Evolutionary conservation across 805 yeast species (phyloP).

Genomic region (Candida alai): DNA sequence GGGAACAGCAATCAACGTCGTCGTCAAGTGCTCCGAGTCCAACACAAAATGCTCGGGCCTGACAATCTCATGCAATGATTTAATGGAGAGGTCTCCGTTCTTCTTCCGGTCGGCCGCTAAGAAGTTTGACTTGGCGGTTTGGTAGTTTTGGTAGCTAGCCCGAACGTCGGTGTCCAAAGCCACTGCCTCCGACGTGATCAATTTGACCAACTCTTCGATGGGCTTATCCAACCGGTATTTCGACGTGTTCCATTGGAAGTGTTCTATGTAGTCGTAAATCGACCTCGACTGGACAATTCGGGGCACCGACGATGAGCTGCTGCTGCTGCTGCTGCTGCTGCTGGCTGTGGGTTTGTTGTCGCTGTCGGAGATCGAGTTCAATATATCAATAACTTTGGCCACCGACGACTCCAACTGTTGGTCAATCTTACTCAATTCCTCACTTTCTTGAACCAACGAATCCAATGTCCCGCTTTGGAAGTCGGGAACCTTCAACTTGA

Average conservation of each 20-base stretch:
- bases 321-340: no score
- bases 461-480: slow-evolving; percentile 96
- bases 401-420: slow-evolving; percentile 68
- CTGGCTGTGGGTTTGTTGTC: slow-evolving; percentile 20
- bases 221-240: slow-evolving; percentile 85
- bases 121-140: slow-evolving; percentile 76
- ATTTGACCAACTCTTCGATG: slow-evolving; percentile 66
- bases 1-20: slow-evolving; percentile 88
- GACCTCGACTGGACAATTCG: slow-evolving; percentile 40
- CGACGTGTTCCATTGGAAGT: slow-evolving; percentile 83
- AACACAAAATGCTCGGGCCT: slow-evolving; percentile 78
- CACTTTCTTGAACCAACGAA: slow-evolving; percentile 84
- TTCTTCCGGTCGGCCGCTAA: slow-evolving; percentile 89
- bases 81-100: slow-evolving; percentile 88
- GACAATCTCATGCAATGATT: slow-evolving; percentile 86
- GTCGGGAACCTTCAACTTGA: slow-evolving; percentile 63
- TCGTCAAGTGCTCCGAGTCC: slow-evolving; percentile 80
- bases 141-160: slow-evolving; percentile 68
- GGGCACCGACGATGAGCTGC: no score
- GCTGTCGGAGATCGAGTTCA: slow-evolving; percentile 38
- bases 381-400: slow-evolving; percentile 71
- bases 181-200: slow-evolving; percentile 72
- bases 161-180: slow-evolving; percentile 84
- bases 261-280: slow-evolving; percentile 63
- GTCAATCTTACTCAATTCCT: slow-evolving; percentile 81